phyloP scores from a whole-genome alignment of 352 stramenopile genomes.

The Aphanomyces invadans region DNA sequence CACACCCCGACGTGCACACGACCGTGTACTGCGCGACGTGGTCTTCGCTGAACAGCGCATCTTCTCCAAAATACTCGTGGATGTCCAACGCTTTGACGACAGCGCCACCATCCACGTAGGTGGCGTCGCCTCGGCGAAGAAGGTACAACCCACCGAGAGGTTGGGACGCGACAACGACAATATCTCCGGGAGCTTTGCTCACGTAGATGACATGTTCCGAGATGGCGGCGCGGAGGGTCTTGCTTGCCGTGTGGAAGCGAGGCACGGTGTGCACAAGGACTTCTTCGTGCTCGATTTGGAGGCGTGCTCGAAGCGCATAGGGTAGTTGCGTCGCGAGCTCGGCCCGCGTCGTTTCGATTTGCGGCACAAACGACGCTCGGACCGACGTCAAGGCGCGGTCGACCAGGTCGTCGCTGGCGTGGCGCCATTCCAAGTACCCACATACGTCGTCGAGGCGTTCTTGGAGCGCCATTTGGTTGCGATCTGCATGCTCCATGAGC shows the following conservation, averaged over 20 bases:
- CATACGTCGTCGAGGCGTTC: constrained; percentile 23
- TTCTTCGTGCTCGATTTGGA: constrained; percentile 22
- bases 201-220: constrained; percentile 20
- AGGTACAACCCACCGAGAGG: constrained; percentile 10
- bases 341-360: constrained; percentile 15
- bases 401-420: constrained; percentile 14
- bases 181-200: constrained; percentile 16
- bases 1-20: constrained; percentile 2
- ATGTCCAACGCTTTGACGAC: background rate
- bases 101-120: background rate
- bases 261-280: constrained; percentile 17
- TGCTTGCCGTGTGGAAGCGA: background rate
- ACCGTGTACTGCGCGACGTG: background rate
- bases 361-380: constrained; percentile 6
- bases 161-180: background rate
- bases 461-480: constrained; percentile 25
- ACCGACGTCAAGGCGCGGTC: constrained; percentile 11
- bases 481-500: constrained; percentile 24
- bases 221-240: constrained; percentile 14
- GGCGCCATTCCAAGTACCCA: constrained; percentile 22
- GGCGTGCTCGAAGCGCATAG: background rate
- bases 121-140: constrained; percentile 2
- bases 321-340: constrained; percentile 14
- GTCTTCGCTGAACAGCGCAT: constrained; percentile 4
- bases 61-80: constrained; percentile 12